Evolutionary conservation across 2,329 filamentous ascomycete species (phyloP).

Genomic region (Ceratocystiopsis brevicomis): DNA sequence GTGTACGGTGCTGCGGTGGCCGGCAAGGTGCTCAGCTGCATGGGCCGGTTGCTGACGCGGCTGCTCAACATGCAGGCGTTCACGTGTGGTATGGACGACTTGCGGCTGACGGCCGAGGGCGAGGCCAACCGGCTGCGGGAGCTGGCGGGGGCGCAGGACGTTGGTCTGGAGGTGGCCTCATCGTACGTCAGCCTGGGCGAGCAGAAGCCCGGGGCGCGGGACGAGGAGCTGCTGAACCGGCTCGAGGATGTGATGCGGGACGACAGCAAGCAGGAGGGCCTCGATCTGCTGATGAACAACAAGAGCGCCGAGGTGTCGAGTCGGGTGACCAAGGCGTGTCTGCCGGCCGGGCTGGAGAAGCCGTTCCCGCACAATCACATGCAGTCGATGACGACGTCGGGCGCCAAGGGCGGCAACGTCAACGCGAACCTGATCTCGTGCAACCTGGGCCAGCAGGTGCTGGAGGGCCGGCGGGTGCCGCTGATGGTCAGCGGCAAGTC

Average conservation of each 20-base stretch:
- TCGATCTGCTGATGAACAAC: slow-evolving; percentile 76
- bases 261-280: slow-evolving; percentile 70
- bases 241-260: slow-evolving; percentile 83
- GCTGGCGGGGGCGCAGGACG: slow-evolving; percentile 43
- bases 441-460: slow-evolving; percentile 87
- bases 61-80: slow-evolving; percentile 88
- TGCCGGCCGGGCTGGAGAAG: slow-evolving; percentile 71
- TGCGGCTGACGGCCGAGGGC: slow-evolving; percentile 64
- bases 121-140: slow-evolving; percentile 52
- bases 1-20: slow-evolving; percentile 76
- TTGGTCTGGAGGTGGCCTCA: slow-evolving; percentile 64
- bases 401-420: slow-evolving; percentile 80
- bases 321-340: slow-evolving; percentile 56
- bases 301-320: slow-evolving; percentile 53
- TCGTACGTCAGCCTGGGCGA: slow-evolving; percentile 74
- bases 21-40: slow-evolving; percentile 70
- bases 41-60: slow-evolving; percentile 76
- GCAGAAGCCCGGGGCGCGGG: slow-evolving; percentile 38
- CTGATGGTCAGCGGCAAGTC: slow-evolving; percentile 97
- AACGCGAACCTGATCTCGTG: slow-evolving; percentile 97
- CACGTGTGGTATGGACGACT: slow-evolving; percentile 91
- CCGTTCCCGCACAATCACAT: slow-evolving; percentile 94
- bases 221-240: slow-evolving; percentile 54
- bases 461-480: slow-evolving; percentile 87
- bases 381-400: slow-evolving; percentile 95